Conservation (phyloP, 129 eudicot species). For the Centrapalus pauciflorus region DNA sequence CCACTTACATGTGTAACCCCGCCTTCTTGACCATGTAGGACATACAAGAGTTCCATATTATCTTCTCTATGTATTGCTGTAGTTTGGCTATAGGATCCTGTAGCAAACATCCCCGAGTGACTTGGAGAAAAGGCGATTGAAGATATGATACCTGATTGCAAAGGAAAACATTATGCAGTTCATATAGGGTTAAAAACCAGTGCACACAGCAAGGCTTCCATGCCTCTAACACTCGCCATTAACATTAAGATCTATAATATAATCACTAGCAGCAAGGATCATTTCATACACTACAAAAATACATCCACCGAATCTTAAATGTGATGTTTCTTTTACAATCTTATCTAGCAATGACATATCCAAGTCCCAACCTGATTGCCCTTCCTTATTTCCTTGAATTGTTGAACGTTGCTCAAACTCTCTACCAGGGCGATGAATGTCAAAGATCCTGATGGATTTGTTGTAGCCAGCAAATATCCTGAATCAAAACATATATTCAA, state of each 20-base stretch:
- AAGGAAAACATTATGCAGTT: background rate
- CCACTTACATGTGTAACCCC: slow-evolving; percentile 96
- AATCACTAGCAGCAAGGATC: too few relatives aligned
- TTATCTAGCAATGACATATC: background rate
- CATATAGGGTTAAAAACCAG: too few relatives aligned
- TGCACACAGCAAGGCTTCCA: too few relatives aligned
- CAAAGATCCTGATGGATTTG: slow-evolving; percentile 76
- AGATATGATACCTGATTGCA: slow-evolving; percentile 72
- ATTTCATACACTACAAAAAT: too few relatives aligned
- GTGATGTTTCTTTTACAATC: background rate
- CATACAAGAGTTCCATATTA: slow-evolving; percentile 84
- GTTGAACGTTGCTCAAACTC: slow-evolving; percentile 81
- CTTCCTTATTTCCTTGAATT: slow-evolving; percentile 76
- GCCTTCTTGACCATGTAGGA: slow-evolving; percentile 97
- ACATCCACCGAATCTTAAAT: too few relatives aligned
- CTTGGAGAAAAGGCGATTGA: slow-evolving; percentile 85
- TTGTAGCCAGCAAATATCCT: slow-evolving; percentile 97
- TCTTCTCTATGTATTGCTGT: slow-evolving; percentile 89
- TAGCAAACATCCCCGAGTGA: slow-evolving; percentile 79
- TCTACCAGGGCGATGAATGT: slow-evolving; percentile 96
- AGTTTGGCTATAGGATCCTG: slow-evolving; percentile 88
- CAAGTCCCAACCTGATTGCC: slow-evolving; percentile 67
- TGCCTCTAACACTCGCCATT: too few relatives aligned
- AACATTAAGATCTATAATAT: too few relatives aligned
- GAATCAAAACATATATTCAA: slow-evolving; percentile 20